Conservation (phyloP, 192 early-diverging fungal species). For the Coemansia sp. region DNA sequence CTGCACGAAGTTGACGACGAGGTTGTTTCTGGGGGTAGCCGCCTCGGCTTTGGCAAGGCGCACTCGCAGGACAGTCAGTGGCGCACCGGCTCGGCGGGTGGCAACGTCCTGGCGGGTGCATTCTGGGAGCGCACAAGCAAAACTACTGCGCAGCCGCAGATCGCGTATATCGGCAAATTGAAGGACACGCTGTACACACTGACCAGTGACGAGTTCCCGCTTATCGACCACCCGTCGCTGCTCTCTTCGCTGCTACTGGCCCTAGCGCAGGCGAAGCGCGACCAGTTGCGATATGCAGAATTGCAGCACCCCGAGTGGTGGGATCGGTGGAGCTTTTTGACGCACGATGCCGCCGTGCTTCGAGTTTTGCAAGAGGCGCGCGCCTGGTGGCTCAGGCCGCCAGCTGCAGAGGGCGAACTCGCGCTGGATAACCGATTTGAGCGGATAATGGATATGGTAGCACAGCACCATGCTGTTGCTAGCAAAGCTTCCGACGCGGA, state of each 20-base stretch:
- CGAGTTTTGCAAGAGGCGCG: constrained; percentile 52
- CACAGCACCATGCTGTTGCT: constrained; percentile 20
- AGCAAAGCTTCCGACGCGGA: constrained; percentile 2
- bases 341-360: constrained; percentile 42
- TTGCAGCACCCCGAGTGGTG: constrained; percentile 45
- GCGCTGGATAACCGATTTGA: constrained; percentile 33
- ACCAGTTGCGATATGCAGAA: constrained; percentile 49
- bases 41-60: constrained; percentile 5
- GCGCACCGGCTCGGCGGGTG: constrained; percentile 50
- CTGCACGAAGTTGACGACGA: constrained; percentile 31
- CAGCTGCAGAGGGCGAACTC: constrained; percentile 10
- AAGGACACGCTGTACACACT: constrained; percentile 72
- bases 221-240: constrained; percentile 54
- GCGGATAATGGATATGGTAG: constrained; percentile 28
- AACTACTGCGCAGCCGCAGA: constrained; percentile 22
- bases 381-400: constrained; percentile 35
- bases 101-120: constrained; percentile 38
- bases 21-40: constrained; percentile 8
- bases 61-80: constrained; percentile 31
- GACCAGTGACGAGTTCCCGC: constrained; percentile 67
- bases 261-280: constrained; percentile 35
- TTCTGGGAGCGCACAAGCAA: constrained; percentile 49
- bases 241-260: constrained; percentile 51
- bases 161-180: constrained; percentile 67
- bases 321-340: constrained; percentile 52